Evolutionary conservation across 805 yeast species (phyloP).

Genomic region (Komagataella phaffii): DNA sequence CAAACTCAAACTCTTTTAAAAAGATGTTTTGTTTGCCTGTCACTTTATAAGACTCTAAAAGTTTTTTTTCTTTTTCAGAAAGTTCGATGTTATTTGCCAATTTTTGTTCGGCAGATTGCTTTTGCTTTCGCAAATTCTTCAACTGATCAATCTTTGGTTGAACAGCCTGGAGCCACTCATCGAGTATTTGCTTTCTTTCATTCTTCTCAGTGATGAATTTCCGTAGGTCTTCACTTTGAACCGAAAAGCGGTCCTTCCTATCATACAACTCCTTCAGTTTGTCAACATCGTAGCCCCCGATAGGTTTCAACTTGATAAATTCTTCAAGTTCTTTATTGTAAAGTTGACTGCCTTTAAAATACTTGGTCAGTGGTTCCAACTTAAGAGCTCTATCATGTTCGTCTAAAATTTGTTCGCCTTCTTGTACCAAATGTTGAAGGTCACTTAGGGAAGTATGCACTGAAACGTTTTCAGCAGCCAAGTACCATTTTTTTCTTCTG

Average conservation of each 20-base stretch:
- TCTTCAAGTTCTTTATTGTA: neutral
- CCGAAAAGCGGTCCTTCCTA: slow-evolving; percentile 2
- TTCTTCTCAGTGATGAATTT: neutral
- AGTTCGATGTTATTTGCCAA: neutral
- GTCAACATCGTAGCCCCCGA: neutral
- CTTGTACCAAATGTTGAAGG: slow-evolving; percentile 9
- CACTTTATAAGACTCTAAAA: neutral
- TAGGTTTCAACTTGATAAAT: neutral
- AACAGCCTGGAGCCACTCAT: neutral
- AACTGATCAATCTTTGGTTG: neutral
- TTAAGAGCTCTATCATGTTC: neutral
- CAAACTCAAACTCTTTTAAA: neutral
- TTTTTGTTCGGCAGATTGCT: neutral
- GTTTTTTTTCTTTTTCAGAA: neutral
- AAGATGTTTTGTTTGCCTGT: neutral
- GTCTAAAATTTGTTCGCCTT: slow-evolving; percentile 10
- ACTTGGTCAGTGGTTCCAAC: neutral
- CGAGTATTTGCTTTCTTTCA: neutral
- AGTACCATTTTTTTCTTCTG: slow-evolving; percentile 24
- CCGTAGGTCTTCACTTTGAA: neutral
- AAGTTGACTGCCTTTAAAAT: neutral
- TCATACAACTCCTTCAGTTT: slow-evolving; percentile 6
- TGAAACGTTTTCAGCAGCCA: neutral
- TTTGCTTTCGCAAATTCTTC: neutral
- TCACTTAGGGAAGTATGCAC: slow-evolving; percentile 1